phyloP scores from a whole-genome alignment of 2,329 filamentous ascomycete genomes.

The Talaromyces sp. region DNA sequence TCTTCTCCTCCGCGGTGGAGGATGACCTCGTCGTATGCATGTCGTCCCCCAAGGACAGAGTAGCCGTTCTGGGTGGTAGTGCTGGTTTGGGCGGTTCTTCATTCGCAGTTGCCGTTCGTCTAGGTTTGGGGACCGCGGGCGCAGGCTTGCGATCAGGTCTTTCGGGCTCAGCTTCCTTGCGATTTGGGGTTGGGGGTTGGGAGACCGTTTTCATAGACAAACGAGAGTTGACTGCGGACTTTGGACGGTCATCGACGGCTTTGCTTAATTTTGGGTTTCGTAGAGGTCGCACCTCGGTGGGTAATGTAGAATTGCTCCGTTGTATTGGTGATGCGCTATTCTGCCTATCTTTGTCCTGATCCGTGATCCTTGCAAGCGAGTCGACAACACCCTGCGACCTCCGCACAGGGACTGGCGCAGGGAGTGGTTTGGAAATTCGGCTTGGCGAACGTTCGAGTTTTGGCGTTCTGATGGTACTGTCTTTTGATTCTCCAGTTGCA shows the following conservation, averaged over 20 bases:
- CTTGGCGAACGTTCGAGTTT: constrained; percentile 12
- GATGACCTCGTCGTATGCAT: not conserved
- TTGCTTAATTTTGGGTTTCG: not conserved
- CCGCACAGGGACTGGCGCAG: constrained; percentile 21
- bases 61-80: not conserved
- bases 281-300: not conserved
- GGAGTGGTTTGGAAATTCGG: constrained; percentile 15
- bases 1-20: not conserved
- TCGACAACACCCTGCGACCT: not conserved
- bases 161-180: not conserved
- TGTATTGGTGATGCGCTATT: not conserved
- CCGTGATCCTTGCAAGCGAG: constrained; percentile 8
- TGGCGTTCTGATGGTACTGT: constrained; percentile 2
- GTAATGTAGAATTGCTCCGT: not conserved
- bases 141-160: not conserved
- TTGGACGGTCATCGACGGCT: not conserved
- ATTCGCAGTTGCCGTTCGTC: not conserved
- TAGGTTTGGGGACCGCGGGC: constrained; percentile 4
- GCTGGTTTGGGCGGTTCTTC: not conserved
- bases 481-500: not conserved
- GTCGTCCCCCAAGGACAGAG: not conserved
- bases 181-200: not conserved
- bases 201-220: not conserved
- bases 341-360: not conserved
- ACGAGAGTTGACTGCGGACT: not conserved